A percentile compares a stretch with the other conserved stretches of the same genome.
Conservation (phyloP, 208 protist genomes). For the Tritrichomonas foetus region DNA sequence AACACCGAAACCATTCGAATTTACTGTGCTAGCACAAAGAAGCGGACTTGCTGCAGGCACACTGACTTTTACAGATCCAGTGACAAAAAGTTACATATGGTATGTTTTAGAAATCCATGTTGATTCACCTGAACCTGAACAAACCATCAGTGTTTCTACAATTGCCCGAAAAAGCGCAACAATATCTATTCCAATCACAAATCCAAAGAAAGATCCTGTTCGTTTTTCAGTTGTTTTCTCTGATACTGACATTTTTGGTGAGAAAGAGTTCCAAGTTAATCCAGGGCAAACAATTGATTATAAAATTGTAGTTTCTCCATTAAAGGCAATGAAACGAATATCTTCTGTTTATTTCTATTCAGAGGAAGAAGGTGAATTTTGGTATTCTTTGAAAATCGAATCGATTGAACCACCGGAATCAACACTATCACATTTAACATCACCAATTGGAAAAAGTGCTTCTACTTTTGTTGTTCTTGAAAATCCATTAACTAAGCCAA, state of each 20-base stretch:
- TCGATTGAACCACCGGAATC: background rate
- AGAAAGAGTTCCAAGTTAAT: background rate
- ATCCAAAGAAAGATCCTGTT: background rate
- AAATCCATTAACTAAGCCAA: background rate
- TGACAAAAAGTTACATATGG: background rate
- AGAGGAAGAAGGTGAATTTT: slow-evolving; percentile 8
- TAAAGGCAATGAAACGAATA: background rate
- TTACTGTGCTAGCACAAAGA: background rate
- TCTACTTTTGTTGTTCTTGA: background rate
- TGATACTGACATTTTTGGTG: background rate
- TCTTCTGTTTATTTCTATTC: slow-evolving; percentile 20
- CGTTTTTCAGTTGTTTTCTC: background rate
- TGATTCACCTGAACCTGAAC: background rate
- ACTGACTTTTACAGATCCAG: background rate
- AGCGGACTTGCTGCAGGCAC: background rate
- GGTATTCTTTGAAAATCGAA: background rate
- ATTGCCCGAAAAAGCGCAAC: background rate
- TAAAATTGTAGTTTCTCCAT: background rate
- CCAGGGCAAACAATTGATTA: background rate
- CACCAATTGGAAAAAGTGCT: background rate
- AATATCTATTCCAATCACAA: background rate
- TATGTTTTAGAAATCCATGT: slow-evolving; percentile 6
- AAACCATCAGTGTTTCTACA: background rate
- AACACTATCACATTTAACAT: background rate
- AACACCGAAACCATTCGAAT: background rate